Base-by-base conservation (phyloP, 345 rosid genomes). In the Triadica sebifera region DNA sequence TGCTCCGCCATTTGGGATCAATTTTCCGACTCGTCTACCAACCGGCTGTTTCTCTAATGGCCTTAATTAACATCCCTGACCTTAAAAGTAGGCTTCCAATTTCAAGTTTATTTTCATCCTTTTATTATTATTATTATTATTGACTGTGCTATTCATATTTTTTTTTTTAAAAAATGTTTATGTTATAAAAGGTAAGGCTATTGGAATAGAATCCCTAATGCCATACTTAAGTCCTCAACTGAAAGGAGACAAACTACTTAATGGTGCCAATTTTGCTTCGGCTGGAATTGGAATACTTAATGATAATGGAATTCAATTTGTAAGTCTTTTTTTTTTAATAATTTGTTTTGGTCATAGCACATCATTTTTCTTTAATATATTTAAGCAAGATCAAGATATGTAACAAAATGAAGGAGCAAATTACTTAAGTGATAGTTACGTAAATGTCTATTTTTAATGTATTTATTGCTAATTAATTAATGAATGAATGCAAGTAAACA, bases 251-350 rank as follows among this genome's bases (percentile, higher is more conserved):
- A 92, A 13, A 66, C 86, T 94, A 25, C 88, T 92, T 58, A 71
- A 86, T 4, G 97, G 98, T 17, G 98, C 98, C 67, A 94, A 94
- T 63, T 94, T 94, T 46, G 98, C 98, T 61, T 94, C 98, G 1
- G 97, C 98, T 43, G 98, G 98, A 34, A 87, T 94, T 16, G 98
- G 98, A 59, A 84, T 94, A 65, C 92, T 92, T 70, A 89, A 92
- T 74, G 98, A 94, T 78, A 94, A 97, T 6, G 97, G 98, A 45
- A 22, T 88, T 56, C 98, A 94, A 65, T 94, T 94, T 68, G 98
- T 92, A 87, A 75, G 96, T 80, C 17, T 11, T 13, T 5, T 69
- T 60, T 53, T 16, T 15, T 12, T 66, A 49, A 13, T 10, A 11
- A 7, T 15, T 22, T 50, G 11, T 39, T 0, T 34, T 39, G 24